Evolutionary conservation across 805 yeast species (phyloP).

Genomic region (Sugiyamaella lignohabitans): DNA sequence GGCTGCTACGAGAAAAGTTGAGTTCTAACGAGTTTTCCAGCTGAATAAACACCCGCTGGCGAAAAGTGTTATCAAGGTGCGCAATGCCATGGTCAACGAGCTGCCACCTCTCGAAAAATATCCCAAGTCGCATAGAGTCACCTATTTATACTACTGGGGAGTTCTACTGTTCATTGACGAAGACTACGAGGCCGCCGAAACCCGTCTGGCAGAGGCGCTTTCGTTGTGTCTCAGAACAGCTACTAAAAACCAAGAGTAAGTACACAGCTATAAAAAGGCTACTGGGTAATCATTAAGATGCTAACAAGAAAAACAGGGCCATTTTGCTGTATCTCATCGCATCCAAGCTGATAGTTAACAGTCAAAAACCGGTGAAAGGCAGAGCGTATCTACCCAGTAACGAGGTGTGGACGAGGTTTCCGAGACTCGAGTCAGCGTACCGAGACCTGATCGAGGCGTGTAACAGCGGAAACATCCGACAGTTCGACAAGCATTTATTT

Average conservation of each 20-base stretch:
- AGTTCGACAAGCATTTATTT: slow-evolving; percentile 42
- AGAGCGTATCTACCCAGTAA: slow-evolving; percentile 37
- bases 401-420: slow-evolving; percentile 37
- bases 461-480: slow-evolving; percentile 47
- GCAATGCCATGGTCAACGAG: slow-evolving; percentile 44
- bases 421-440: slow-evolving; percentile 40
- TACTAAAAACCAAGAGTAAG: slow-evolving; percentile 33
- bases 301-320: slow-evolving; percentile 25
- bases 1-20: no score
- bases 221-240: slow-evolving; percentile 26
- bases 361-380: not conserved
- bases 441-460: slow-evolving; percentile 44
- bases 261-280: slow-evolving; percentile 14
- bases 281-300: slow-evolving; percentile 16
- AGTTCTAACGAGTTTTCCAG: no score
- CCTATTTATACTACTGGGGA: slow-evolving; percentile 65
- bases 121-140: slow-evolving; percentile 49
- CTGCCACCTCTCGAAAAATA: slow-evolving; percentile 45
- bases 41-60: slow-evolving; percentile 66
- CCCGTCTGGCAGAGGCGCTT: slow-evolving; percentile 48
- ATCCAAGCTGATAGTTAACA: slow-evolving; percentile 43
- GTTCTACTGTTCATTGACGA: slow-evolving; percentile 59
- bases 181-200: slow-evolving; percentile 47
- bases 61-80: slow-evolving; percentile 63
- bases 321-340: slow-evolving; percentile 63